Evolutionary conservation across 2,329 filamentous ascomycete species (phyloP).

Genomic region (Xylaria sp.): DNA sequence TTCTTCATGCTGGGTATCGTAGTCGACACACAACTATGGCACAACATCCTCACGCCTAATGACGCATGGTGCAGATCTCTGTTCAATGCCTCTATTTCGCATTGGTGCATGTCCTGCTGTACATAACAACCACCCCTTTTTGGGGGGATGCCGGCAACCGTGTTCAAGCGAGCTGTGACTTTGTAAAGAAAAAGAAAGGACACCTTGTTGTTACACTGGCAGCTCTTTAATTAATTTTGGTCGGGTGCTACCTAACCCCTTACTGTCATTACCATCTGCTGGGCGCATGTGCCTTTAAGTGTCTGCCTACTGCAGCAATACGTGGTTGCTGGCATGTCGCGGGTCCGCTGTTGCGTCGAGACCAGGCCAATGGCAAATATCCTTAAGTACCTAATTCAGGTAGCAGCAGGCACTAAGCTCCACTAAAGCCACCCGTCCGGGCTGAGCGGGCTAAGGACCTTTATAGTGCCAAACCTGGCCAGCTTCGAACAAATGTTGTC

Average conservation of each 20-base stretch:
- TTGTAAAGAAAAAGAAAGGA: constrained; percentile 13
- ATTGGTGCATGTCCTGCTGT: constrained; percentile 19
- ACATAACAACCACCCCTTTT: constrained; percentile 14
- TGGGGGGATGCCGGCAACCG: constrained; percentile 20
- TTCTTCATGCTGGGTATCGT: not conserved
- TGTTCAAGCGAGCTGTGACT: not conserved
- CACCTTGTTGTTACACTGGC: constrained; percentile 14
- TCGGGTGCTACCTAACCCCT: not conserved
- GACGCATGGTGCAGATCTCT: constrained; percentile 21
- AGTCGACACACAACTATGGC: too few species aligned
- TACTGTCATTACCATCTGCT: not conserved
- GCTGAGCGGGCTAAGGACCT: not conserved
- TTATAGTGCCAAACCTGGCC: constrained; percentile 11
- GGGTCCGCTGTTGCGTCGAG: constrained; percentile 4
- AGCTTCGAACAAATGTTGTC: constrained; percentile 25
- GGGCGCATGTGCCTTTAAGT: not conserved
- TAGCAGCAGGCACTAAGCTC: constrained; percentile 5
- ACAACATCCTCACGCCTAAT: constrained; percentile 3
- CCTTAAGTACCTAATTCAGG: not conserved
- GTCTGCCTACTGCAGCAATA: not conserved
- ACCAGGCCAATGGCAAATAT: constrained; percentile 9
- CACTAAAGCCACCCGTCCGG: constrained; percentile 27
- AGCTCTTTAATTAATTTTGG: not conserved
- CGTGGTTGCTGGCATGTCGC: constrained; percentile 2
- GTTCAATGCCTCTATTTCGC: constrained; percentile 14